phyloP scores from a whole-genome alignment of 169 alveolate genomes.

The Plasmodium fragile region DNA sequence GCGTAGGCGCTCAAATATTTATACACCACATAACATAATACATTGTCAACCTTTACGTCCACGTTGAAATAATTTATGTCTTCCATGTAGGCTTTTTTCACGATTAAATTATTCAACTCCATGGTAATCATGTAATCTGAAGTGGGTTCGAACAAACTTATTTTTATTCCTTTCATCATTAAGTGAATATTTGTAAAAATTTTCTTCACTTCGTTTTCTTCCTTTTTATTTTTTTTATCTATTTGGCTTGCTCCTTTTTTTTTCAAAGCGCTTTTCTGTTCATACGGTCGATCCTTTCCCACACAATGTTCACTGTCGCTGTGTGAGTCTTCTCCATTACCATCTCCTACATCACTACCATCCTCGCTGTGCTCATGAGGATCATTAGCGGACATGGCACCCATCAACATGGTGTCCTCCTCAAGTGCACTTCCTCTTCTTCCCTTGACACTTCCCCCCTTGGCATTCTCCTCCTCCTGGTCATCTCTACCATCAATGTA shows the following conservation, averaged over 20 bases:
- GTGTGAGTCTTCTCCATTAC: neutral
- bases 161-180: conserved; percentile 13
- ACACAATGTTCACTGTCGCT: neutral
- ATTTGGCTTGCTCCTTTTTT: neutral
- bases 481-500: conserved; percentile 20
- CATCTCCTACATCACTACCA: neutral
- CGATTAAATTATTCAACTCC: conserved; percentile 12
- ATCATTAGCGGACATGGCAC: neutral
- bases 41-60: conserved; percentile 20
- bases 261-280: neutral
- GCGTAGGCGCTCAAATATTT: conserved; percentile 51
- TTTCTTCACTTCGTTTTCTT: neutral
- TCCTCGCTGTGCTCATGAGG: neutral
- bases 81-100: conserved; percentile 40
- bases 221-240: neutral
- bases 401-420: neutral
- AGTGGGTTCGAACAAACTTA: conserved; percentile 19
- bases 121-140: conserved; percentile 35
- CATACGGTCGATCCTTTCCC: neutral
- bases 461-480: neutral
- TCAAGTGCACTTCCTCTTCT: neutral
- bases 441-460: neutral
- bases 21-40: conserved; percentile 28
- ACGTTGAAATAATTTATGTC: conserved; percentile 43
- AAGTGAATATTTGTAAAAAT: conserved; percentile 20